Percentiles rank a stretch among this genome's conserved stretches.
phyloP scores from a whole-genome alignment of 2,329 filamentous ascomycete genomes.

The Tolypocladium endophyticum region DNA sequence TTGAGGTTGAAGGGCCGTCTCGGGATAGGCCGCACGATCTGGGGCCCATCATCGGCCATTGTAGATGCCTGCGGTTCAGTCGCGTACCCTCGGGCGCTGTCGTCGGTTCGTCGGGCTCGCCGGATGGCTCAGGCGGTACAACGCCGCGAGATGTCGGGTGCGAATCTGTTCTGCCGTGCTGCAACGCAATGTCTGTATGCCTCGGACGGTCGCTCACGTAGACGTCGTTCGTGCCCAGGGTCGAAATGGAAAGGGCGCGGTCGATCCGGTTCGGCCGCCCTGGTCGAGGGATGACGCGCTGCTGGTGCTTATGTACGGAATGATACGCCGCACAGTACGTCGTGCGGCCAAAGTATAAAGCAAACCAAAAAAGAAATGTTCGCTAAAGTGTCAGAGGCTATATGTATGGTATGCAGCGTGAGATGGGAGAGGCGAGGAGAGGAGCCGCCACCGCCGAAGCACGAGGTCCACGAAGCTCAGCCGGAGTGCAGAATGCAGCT shows the following conservation, averaged over 20 bases:
- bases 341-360: not conserved
- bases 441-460: not conserved
- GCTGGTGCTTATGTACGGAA: not conserved
- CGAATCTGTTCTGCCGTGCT: not conserved
- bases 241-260: not conserved
- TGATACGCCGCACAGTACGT: not conserved
- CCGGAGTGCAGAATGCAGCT: not conserved
- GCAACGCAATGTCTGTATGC: not conserved
- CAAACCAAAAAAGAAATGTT: not conserved
- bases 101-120: not conserved
- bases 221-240: not conserved
- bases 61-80: not conserved
- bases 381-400: not conserved
- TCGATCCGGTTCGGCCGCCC: not conserved
- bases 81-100: not conserved
- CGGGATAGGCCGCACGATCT: constrained; percentile 58
- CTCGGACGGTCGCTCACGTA: not conserved
- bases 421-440: not conserved
- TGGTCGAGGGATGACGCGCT: not conserved
- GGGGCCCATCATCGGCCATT: constrained; percentile 36
- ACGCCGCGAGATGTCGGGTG: not conserved
- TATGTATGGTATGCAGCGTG: not conserved
- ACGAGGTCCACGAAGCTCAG: not conserved
- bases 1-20: constrained; percentile 59
- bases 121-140: not conserved